Base-by-base conservation (phyloP, 2,329 filamentous ascomycete species). In the Colletotrichum gigasporum region DNA sequence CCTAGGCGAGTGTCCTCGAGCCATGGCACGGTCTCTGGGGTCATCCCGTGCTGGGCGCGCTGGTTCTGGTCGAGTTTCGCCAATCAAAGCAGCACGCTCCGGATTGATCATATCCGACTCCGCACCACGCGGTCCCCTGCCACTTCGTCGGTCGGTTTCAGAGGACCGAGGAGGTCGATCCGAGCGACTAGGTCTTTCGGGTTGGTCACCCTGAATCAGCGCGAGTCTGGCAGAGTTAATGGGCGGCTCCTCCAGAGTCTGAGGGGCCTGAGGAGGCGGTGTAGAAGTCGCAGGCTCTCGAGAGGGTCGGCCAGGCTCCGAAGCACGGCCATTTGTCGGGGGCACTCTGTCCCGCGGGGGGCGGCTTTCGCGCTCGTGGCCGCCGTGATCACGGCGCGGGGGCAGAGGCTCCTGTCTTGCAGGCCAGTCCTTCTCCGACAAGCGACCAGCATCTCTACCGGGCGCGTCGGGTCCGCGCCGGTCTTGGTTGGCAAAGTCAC, bases 201-300 rank as follows among this genome's bases (percentile, higher is more conserved):
- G 63, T 16, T 75, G 73, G 30, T 80, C 77, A 37, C 71, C 73
- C 16, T 77, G 70, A 53, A 86, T 80, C 5, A 85, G 74, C 8
- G 84, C 80, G 28, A 85, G 83, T 60, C 86, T 80, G 53, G 86
- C 84, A 1, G 86, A 85, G 65, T 87, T 87, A 69, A 87, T 83
- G 8, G 78, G 76, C 7, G 84, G 83, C 10, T 84, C 85, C 16
- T 76, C 71, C 10, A 75, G 68, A 12, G 78, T 55, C 28, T 73
- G 66, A 9, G 61, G 42, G 12, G 71, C 64, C n/a, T 71, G 67
- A 16, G 72, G 61, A 2, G 70, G 63, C 72, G 32, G 70, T 71
- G 16, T 60, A 24, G 57, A 18, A 30, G 55, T 51, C 18, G 59
- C 24, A 32, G 63, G 67, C 51, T 77, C 72, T 52, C 76, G 67